Evolutionary conservation across 805 yeast genomes (phyloP).

Genomic region (Komagataella kurtzmanii): DNA sequence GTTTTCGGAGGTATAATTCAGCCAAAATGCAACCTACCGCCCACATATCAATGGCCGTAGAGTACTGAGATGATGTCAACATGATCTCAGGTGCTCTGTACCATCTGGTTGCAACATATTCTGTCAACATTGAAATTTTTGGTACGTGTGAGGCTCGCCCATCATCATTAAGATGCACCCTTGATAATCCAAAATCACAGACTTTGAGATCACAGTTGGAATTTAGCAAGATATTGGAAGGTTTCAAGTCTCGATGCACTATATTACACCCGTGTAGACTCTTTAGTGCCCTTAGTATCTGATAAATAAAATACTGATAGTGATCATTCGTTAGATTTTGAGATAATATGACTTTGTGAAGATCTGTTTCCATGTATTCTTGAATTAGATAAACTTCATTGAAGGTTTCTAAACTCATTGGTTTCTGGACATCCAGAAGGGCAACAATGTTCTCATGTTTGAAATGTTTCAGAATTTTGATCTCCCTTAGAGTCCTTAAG

Average conservation of each 20-base stretch:
- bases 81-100: constrained; percentile 77
- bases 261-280: constrained; percentile 62
- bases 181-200: constrained; percentile 69
- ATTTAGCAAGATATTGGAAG: constrained; percentile 55
- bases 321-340: constrained; percentile 52
- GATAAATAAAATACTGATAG: constrained; percentile 58
- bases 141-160: neutral
- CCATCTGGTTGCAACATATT: constrained; percentile 80
- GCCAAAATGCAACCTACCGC: constrained; percentile 70
- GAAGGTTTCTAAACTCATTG: constrained; percentile 41
- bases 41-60: constrained; percentile 73
- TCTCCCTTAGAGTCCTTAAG: constrained; percentile 57
- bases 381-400: constrained; percentile 65
- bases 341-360: constrained; percentile 46
- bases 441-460: constrained; percentile 64
- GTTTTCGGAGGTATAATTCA: constrained; percentile 47
- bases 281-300: constrained; percentile 56
- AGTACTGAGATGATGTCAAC: constrained; percentile 59
- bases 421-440: constrained; percentile 54
- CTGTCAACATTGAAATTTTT: constrained; percentile 42
- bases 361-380: constrained; percentile 67
- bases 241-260: constrained; percentile 67
- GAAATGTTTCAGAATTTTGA: constrained; percentile 51
- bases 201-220: constrained; percentile 63
- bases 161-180: constrained; percentile 24